These are phyloP conservation scores for Alisma plantagoaquatica DNA, from an alignment of 106 monocot species.

Conservation along the genomic window DNA sequence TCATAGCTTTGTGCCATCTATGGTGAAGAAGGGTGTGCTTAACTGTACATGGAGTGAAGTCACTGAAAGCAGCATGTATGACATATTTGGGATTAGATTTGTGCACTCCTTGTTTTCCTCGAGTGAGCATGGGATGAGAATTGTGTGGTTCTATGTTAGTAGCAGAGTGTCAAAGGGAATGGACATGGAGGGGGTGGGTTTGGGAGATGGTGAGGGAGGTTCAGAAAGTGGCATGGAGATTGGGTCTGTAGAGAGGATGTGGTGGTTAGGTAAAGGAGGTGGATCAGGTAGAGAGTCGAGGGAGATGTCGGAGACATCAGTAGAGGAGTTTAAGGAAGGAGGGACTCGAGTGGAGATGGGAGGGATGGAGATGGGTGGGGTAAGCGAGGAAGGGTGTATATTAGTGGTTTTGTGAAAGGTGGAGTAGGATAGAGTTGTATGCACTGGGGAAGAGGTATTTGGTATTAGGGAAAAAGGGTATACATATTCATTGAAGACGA, in stretches of 20 bases:
- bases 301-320: background rate
- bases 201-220: background rate
- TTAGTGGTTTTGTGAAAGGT: background rate
- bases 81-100: constrained; percentile 1
- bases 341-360: background rate
- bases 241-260: too few species aligned
- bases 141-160: background rate
- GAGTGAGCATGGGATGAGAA: constrained; percentile 1
- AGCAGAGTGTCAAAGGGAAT: too few species aligned
- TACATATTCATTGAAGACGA: background rate
- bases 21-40: background rate
- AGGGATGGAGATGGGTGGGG: too few species aligned
- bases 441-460: background rate
- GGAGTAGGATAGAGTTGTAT: background rate
- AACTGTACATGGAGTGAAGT: background rate
- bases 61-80: background rate
- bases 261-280: too few species aligned
- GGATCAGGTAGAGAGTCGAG: too few species aligned
- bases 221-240: background rate
- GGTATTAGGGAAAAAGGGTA: background rate
- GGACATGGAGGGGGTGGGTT: too few species aligned
- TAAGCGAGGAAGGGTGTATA: too few species aligned
- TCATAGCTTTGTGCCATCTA: background rate
- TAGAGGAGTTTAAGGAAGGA: background rate
- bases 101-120: background rate